These are phyloP conservation scores for Dianthus caryophyllus DNA, from an alignment of 148 eudicot species.

Conservation along the genomic window DNA sequence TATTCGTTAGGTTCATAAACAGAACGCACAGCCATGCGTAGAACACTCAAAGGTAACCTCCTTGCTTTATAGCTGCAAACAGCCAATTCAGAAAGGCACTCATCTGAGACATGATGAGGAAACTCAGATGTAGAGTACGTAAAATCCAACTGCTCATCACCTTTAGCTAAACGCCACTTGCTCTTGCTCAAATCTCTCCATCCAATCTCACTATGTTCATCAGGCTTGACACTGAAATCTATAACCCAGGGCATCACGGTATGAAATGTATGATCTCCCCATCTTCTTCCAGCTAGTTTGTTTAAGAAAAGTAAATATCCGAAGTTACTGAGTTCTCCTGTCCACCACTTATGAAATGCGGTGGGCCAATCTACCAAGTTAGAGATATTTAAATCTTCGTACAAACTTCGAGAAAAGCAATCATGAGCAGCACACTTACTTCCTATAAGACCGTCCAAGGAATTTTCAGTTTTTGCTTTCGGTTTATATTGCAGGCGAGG, in stretches of 20 bases:
- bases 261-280: conserved; percentile 95
- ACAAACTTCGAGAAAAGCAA: conserved; percentile 52
- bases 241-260: conserved; percentile 99
- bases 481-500: conserved; percentile 25
- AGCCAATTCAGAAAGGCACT: conserved; percentile 97
- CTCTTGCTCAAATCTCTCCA: conserved; percentile 96
- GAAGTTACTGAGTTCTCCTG: conserved; percentile 83
- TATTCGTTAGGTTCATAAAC: conserved; percentile 99
- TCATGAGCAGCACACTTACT: conserved; percentile 33
- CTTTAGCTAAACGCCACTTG: conserved; percentile 98
- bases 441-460: conserved; percentile 17
- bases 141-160: conserved; percentile 97
- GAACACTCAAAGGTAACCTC: conserved; percentile 82
- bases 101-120: conserved; percentile 96
- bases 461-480: conserved; percentile 22
- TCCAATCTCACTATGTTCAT: conserved; percentile 53
- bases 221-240: conserved; percentile 84
- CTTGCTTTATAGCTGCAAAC: conserved; percentile 99
- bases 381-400: conserved; percentile 60
- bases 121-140: conserved; percentile 93
- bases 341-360: conserved; percentile 74
- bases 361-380: conserved; percentile 56
- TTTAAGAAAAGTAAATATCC: conserved; percentile 85
- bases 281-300: conserved; percentile 87
- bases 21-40: conserved; percentile 86